Evolutionary conservation across 805 yeast genomes (phyloP).

Genomic region (Wickerhamomyces ciferrii): DNA sequence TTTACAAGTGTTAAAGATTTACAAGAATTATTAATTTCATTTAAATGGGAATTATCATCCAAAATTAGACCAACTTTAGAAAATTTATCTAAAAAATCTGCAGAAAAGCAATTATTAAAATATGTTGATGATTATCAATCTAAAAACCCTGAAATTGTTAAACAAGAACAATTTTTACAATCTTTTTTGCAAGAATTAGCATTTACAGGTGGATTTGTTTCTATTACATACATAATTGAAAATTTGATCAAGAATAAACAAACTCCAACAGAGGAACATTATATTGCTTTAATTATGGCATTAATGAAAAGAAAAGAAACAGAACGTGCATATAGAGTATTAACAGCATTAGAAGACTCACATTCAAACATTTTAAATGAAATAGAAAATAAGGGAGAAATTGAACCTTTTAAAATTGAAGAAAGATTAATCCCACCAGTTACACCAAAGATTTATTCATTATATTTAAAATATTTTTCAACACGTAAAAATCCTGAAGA

Average conservation of each 20-base stretch:
- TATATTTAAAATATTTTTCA: conserved; percentile 31
- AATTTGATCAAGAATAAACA: conserved; percentile 5
- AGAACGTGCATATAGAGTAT: conserved; percentile 26
- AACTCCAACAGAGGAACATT: conserved; percentile 16
- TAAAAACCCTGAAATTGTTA: conserved; percentile 8
- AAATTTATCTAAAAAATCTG: conserved; percentile 8
- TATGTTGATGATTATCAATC: conserved; percentile 15
- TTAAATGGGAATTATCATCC: conserved; percentile 19
- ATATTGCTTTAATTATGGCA: conserved; percentile 20
- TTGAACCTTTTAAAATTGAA: neutral
- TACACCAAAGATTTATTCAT: conserved; percentile 35
- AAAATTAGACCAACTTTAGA: conserved; percentile 18
- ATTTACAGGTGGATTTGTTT: conserved; percentile 10
- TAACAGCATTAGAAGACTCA: conserved; percentile 26
- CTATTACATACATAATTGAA: conserved; percentile 8
- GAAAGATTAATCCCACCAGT: conserved; percentile 29
- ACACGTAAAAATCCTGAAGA: conserved; percentile 18
- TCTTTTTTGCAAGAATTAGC: conserved; percentile 13
- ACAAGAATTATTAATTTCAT: conserved; percentile 14
- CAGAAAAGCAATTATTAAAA: conserved; percentile 9
- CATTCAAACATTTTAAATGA: too few species aligned
- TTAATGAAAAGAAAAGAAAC: conserved; percentile 19
- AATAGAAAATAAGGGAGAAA: too few species aligned
- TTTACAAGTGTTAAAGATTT: conserved; percentile 12
- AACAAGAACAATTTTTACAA: conserved; percentile 15